Conservation (phyloP, 352 stramenopile species). For the Pythium volutum region DNA sequence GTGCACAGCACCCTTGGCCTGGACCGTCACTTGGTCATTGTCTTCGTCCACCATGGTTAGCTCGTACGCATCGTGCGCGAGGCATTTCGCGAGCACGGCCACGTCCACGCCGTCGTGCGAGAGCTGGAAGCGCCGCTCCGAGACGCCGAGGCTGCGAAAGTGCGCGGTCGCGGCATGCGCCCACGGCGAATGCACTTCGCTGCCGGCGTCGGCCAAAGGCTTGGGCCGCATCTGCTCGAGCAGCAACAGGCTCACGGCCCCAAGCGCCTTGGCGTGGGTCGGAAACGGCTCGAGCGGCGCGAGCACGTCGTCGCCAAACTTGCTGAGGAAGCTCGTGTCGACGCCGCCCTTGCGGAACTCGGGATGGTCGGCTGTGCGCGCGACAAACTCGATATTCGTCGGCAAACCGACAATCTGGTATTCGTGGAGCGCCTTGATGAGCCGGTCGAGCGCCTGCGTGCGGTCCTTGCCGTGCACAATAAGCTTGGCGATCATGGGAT, state of each 20-base stretch:
- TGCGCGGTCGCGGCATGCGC: slow-evolving; percentile 42
- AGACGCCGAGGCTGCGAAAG: slow-evolving; percentile 58
- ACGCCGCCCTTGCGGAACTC: slow-evolving; percentile 89
- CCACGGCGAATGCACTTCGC: slow-evolving; percentile 60
- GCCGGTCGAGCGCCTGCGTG: slow-evolving; percentile 71
- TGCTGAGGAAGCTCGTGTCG: slow-evolving; percentile 93
- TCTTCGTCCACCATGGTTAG: slow-evolving; percentile 28
- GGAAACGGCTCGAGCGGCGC: slow-evolving; percentile 50
- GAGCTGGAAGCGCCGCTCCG: slow-evolving; percentile 52
- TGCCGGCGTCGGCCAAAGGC: slow-evolving; percentile 34
- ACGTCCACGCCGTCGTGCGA: slow-evolving; percentile 41
- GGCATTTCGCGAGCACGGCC: slow-evolving; percentile 39
- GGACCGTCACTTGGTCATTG: slow-evolving; percentile 19
- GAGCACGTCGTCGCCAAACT: slow-evolving; percentile 86
- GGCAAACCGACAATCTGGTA: slow-evolving; percentile 93
- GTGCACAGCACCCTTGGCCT: slow-evolving; percentile 35
- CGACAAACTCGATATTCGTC: slow-evolving; percentile 95
- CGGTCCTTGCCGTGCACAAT: slow-evolving; percentile 90
- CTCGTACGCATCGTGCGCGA: slow-evolving; percentile 40
- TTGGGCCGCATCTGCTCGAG: slow-evolving; percentile 48
- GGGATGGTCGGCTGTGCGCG: slow-evolving; percentile 81
- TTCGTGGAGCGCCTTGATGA: slow-evolving; percentile 82
- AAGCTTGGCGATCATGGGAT: slow-evolving; percentile 94
- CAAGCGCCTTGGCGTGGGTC: slow-evolving; percentile 66
- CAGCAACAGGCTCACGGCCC: slow-evolving; percentile 70